Evolutionary conservation across 1,284 basidiomycete genomes (phyloP).

Genomic region (Sutorius eximius): DNA sequence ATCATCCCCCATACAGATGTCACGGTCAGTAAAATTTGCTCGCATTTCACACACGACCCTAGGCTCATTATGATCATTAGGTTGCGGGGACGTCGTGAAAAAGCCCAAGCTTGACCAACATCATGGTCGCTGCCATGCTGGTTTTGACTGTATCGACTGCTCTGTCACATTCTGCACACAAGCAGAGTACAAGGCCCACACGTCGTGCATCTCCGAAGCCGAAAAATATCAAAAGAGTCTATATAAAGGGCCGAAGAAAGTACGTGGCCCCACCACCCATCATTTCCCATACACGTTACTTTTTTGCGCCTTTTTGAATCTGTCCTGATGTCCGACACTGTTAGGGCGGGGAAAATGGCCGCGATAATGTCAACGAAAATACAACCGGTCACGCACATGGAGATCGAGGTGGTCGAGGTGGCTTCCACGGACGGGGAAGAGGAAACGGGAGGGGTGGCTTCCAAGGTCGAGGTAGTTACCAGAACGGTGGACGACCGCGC

Average conservation of each 20-base stretch:
- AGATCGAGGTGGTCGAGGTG: constrained; percentile 12
- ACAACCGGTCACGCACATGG: neutral
- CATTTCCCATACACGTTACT: neutral
- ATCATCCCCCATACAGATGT: constrained; percentile 15
- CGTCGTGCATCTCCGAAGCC: constrained; percentile 83
- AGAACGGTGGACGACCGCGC: constrained; percentile 17
- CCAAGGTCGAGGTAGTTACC: constrained; percentile 23
- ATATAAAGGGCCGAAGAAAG: constrained; percentile 45
- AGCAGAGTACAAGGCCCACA: constrained; percentile 80
- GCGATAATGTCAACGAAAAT: neutral
- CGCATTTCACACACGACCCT: neutral
- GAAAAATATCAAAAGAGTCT: constrained; percentile 89
- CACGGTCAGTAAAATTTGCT: constrained; percentile 13
- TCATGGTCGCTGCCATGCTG: constrained; percentile 54
- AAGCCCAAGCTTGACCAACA: constrained; percentile 88
- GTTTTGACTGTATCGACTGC: constrained; percentile 89
- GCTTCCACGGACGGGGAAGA: constrained; percentile 31
- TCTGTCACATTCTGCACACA: constrained; percentile 75
- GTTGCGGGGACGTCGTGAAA: constrained; percentile 82
- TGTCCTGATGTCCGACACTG: constrained; percentile 1
- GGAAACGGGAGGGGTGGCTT: constrained; percentile 24
- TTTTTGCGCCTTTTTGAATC: neutral
- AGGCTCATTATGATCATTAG: constrained; percentile 36
- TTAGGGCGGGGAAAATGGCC: constrained; percentile 17
- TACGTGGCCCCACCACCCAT: constrained; percentile 1